Evolutionary conservation across 305 asterid genomes (phyloP), one percentile per base, ranked within the genome.

Genomic region (Coffea humblotiana): DNA sequence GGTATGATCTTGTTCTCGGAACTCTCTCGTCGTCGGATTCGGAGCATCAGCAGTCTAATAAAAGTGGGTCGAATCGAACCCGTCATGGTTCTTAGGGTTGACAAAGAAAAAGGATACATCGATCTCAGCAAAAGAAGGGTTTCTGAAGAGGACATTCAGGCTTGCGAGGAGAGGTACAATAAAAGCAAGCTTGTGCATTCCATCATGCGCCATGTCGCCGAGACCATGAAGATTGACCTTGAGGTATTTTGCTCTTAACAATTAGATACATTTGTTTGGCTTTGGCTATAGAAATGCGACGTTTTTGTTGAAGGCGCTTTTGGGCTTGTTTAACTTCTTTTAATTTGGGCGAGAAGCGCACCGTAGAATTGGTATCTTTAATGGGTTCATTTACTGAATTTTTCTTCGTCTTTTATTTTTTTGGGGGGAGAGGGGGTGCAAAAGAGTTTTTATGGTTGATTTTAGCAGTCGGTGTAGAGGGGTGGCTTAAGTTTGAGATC

Each of bases 121-220:
- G 98, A 96, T 92, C 92, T 96, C 56, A 96, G 99, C 85, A 96
- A 96, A 82, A 88, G 99, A 75, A 92, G 99, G 83, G 99, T 96
- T 67, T 92, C 98, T 6, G 99, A 96, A 65, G 98, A 96, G 90
- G 99, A 96, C 76, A 94, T 94, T 75, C 90, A 87, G 82, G 92
- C 65, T 13, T 96, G 99, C 77, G 98, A 96, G 84, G 99, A 96
- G 88, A 88, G 98, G 88, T 96, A 83, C 61, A 96, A 96, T 77
- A 96, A 96, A 92, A 94, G 98, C 81, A 96, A 96, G 86, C 99
- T 96, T 64, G 98, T 96, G 63, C 99, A 96, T 78, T 96, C 99
- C 48, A 96, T 96, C 64, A 96, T 96, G 98, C 91, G 99, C 18
- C 98, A 94, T 77, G 99, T 96, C 23, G 98, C 99, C 19, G 99